Evolutionary conservation across 148 eudicot species (phyloP), one percentile per base, ranked within the genome.

Genomic region (Cornus florida): DNA sequence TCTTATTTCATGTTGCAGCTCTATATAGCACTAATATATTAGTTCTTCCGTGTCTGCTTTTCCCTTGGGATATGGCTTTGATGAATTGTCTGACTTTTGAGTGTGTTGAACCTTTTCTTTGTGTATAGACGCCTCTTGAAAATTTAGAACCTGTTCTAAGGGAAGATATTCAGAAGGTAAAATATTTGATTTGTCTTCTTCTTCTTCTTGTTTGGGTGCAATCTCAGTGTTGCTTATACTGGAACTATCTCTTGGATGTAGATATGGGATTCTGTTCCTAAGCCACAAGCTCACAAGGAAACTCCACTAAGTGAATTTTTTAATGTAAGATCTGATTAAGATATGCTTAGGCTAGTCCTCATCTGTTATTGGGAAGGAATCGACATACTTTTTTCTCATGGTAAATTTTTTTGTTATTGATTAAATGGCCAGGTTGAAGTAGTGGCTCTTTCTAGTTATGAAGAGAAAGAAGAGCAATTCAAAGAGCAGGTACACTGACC

Each of bases 241-340:
- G 68, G 69, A 73, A 64, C 53, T 67, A 13, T 69, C 17, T 33
- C 57, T 78, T 69, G 70, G 77, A 70, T 79, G 69, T 80, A 95
- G 99, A 95, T 95, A 78, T 95, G 99, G 99, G 99, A 95, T 84
- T 87, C 97, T 32, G 99, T 95, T 83, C 97, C 99, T 68, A 95
- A 95, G 88, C 99, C 99, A 75, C 88, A 90, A 83, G 99, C 93
- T 67, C 99, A 93, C 90, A 89, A 84, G 87, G 90, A 92, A 67
- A 96, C 99, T 64, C 99, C 95, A 31, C 72, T 96, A 70, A 90
- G 97, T 71, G 99, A 96, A 81, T 96, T 96, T 89, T 96, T 96
- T 77, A 93, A 93, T 92, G 99, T 95, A 88, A 93, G 98, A 57
- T 75, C 57, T n/a, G 41, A 64, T 53, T 69, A 67, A 67, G 71